Evolutionary conservation across 2,329 filamentous ascomycete genomes (phyloP), one percentile per base, ranked within the genome.

Genomic region (Mycosphaerella sp.): DNA sequence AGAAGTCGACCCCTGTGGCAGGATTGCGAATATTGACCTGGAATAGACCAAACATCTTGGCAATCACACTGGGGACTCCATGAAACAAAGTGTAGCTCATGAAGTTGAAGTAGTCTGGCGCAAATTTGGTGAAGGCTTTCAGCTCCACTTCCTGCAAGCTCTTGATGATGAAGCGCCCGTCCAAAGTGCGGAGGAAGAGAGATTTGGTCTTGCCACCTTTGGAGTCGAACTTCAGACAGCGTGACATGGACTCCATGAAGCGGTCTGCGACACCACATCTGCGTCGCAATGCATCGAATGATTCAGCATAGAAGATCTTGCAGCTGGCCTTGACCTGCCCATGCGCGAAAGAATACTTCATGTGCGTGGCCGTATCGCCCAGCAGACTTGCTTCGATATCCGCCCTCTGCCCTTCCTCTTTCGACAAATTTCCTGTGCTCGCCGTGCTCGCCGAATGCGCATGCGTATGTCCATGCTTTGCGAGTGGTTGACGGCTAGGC

Each of bases 41-140:
- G 74, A 95, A 98, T 70, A 98, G 95, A 0, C 93, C 93, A 51
- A 98, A 82, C 93, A 98, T 98, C 75, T 98, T 98, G 31, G 93
- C 93, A 66, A 98, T 98, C 41, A 95, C 93, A 1, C 89, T 95
- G 0, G 93, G 93, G 2, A 98, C 78, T 62, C 72, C 91, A 65
- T 95, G 91, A 74, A 98, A 98, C 12, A 98, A 78, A 6, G 90
- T 91, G 68, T 97, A 89, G 10, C 90, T 89, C 85, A 97, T 97
- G 69, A 98, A 95, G 64, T 85, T 86, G 70, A 98, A 98, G 73
- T 98, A 98, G 38, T 92, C 90, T 1, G 93, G 93, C 0, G 93
- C 95, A 67, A 98, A 98, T 63, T 87, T 87, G 62, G 97, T 80
- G 71, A 98, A 98, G 0, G 93, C 91, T 38, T 89, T 86, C 1